Conservation (phyloP, 225 moss, liverwort and hornwort genomes). For the Rhytidiadelphus loreus region DNA sequence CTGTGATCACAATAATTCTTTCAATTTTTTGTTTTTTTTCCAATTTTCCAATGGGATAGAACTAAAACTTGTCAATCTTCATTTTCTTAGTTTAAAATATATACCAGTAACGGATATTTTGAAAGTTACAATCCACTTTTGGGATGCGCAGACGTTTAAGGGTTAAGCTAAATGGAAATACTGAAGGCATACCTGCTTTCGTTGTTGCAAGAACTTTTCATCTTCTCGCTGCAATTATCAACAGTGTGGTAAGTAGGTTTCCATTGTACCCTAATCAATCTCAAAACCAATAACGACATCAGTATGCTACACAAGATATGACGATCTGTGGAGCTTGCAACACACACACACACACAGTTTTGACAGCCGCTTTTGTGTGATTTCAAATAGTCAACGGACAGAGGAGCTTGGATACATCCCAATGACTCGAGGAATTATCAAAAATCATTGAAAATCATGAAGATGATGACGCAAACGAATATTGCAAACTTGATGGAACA, state of each 20-base stretch:
- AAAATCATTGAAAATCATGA: not conserved
- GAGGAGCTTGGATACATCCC: not conserved
- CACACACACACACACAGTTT: not conserved
- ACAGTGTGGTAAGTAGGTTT: not conserved
- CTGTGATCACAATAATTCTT: too few relatives aligned
- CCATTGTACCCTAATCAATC: conserved; percentile 4
- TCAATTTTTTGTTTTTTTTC: too few relatives aligned
- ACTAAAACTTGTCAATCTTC: too few relatives aligned
- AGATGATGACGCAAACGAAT: not conserved
- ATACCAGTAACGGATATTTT: too few relatives aligned
- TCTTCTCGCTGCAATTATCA: not conserved
- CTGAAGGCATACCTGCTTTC: conserved; percentile 4
- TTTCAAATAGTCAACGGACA: not conserved
- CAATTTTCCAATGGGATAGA: too few relatives aligned
- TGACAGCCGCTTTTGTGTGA: not conserved
- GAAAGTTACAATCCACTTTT: too few relatives aligned
- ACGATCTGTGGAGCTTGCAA: not conserved
- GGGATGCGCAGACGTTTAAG: not conserved
- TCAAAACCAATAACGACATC: not conserved
- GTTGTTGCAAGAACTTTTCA: not conserved
- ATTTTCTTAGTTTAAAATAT: too few relatives aligned
- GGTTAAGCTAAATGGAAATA: not conserved
- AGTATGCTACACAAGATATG: not conserved
- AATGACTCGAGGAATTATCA: not conserved
- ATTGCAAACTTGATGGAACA: not conserved